Conservation (phyloP, 2,329 filamentous ascomycete genomes). For the Didymella keratinophila region DNA sequence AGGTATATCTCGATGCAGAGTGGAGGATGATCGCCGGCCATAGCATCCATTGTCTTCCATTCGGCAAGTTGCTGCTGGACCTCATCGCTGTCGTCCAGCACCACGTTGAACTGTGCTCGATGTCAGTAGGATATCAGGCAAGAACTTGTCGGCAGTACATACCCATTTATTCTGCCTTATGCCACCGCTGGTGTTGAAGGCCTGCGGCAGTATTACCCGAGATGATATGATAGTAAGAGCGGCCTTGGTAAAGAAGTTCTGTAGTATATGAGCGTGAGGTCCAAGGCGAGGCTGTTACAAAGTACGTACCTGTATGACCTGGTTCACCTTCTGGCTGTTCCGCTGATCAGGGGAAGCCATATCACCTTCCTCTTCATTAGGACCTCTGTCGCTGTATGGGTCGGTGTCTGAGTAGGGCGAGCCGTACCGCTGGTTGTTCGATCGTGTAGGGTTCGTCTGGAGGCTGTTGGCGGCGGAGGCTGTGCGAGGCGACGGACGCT, state of each 20-base stretch:
- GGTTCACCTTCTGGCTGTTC: constrained; percentile 74
- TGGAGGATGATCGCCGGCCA: constrained; percentile 79
- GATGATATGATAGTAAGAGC: constrained; percentile 85
- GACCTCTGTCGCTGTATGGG: constrained; percentile 58
- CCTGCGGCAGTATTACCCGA: constrained; percentile 72
- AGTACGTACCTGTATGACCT: constrained; percentile 82
- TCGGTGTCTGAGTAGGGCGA: constrained; percentile 62
- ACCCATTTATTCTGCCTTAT: constrained; percentile 88
- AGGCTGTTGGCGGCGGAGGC: constrained; percentile 76
- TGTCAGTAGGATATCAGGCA: constrained; percentile 21
- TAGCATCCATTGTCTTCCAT: constrained; percentile 83
- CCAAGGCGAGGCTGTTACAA: background rate
- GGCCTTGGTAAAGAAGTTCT: constrained; percentile 94
- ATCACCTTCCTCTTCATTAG: constrained; percentile 60
- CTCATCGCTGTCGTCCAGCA: constrained; percentile 90
- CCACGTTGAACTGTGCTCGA: constrained; percentile 81
- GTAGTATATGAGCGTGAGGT: constrained; percentile 21
- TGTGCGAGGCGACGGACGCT: constrained; percentile 75
- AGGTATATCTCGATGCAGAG: constrained; percentile 91
- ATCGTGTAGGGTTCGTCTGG: constrained; percentile 73
- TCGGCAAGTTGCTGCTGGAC: constrained; percentile 80
- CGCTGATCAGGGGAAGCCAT: constrained; percentile 49
- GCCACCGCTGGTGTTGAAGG: constrained; percentile 64
- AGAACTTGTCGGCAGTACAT: constrained; percentile 49
- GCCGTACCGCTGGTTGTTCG: constrained; percentile 77